Evolutionary conservation across 495 filamentous ascomycete genomes (phyloP).

Genomic region (Letharia columbiana): DNA sequence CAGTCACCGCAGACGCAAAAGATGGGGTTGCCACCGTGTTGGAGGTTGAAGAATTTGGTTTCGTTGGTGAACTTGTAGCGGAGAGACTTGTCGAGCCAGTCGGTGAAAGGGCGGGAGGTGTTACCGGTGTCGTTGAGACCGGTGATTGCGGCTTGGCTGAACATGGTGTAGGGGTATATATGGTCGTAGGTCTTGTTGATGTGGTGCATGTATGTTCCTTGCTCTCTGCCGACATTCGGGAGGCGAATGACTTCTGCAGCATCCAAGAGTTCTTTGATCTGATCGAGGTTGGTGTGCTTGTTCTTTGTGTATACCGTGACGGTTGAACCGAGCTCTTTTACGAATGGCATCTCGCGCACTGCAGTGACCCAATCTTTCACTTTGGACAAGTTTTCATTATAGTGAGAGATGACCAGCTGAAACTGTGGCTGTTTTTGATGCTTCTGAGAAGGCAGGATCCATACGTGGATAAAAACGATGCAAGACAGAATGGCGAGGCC

Average conservation of each 20-base stretch:
- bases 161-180: slow-evolving; percentile 10
- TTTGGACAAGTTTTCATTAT: not conserved
- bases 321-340: slow-evolving; percentile 11
- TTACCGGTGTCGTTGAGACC: slow-evolving; percentile 9
- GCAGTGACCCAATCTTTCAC: slow-evolving; percentile 11
- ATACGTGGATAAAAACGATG: not conserved
- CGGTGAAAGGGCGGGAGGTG: slow-evolving; percentile 1
- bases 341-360: slow-evolving; percentile 13
- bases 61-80: slow-evolving; percentile 8
- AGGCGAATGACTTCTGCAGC: slow-evolving; percentile 10
- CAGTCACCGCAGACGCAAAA: slow-evolving; percentile 16
- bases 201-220: slow-evolving; percentile 15
- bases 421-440: not conserved
- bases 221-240: slow-evolving; percentile 9
- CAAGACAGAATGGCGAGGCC: not conserved
- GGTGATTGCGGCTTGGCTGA: slow-evolving; percentile 7
- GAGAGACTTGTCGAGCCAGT: slow-evolving; percentile 4
- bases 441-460: not conserved
- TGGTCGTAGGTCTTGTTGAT: slow-evolving; percentile 16
- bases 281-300: slow-evolving; percentile 2
- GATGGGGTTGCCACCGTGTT: slow-evolving; percentile 4
- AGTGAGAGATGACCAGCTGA: slow-evolving; percentile 14
- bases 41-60: slow-evolving; percentile 15
- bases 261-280: slow-evolving; percentile 7
- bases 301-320: slow-evolving; percentile 12